A percentile compares a stretch with the other conserved stretches of the same genome.
phyloP scores from a whole-genome alignment of 2,329 filamentous ascomycete genomes.

The Colletotrichum sp. region DNA sequence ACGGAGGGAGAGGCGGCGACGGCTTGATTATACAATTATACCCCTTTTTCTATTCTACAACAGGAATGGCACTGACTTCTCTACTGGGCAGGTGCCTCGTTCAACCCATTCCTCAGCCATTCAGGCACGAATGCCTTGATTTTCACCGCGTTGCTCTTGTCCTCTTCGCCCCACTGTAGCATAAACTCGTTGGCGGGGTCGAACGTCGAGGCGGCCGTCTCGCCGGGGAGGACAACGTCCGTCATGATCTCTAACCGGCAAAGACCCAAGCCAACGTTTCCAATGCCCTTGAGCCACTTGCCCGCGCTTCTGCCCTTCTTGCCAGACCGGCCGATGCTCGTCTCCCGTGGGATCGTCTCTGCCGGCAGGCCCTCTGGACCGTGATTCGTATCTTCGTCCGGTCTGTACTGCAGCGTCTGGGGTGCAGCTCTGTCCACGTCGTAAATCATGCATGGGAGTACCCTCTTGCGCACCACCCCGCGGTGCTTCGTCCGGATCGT shows the following conservation, averaged over 20 bases:
- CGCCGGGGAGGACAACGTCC: constrained; percentile 72
- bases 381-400: constrained; percentile 26
- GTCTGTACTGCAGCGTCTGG: constrained; percentile 50
- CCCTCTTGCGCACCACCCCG: constrained; percentile 88
- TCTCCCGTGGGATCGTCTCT: constrained; percentile 46
- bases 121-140: constrained; percentile 83
- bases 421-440: constrained; percentile 42
- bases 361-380: constrained; percentile 30
- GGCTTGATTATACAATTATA: constrained; percentile 11
- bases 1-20: neutral
- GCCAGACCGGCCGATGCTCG: constrained; percentile 54
- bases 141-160: constrained; percentile 48
- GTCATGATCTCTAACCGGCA: constrained; percentile 94
- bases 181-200: constrained; percentile 47
- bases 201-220: constrained; percentile 66
- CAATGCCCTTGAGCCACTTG: constrained; percentile 78
- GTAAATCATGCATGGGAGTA: constrained; percentile 82
- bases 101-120: constrained; percentile 63
- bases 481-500: constrained; percentile 95
- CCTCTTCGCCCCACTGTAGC: constrained; percentile 18
- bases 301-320: constrained; percentile 74
- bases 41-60: constrained; percentile 16
- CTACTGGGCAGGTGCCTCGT: constrained; percentile 23
- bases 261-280: constrained; percentile 85
- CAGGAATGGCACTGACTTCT: neutral